A percentile compares a stretch with the other conserved stretches of the same genome.
Evolutionary conservation across 176 grass and related monocot species (phyloP).

Genomic region (barley (Hordeum vulgare)): DNA sequence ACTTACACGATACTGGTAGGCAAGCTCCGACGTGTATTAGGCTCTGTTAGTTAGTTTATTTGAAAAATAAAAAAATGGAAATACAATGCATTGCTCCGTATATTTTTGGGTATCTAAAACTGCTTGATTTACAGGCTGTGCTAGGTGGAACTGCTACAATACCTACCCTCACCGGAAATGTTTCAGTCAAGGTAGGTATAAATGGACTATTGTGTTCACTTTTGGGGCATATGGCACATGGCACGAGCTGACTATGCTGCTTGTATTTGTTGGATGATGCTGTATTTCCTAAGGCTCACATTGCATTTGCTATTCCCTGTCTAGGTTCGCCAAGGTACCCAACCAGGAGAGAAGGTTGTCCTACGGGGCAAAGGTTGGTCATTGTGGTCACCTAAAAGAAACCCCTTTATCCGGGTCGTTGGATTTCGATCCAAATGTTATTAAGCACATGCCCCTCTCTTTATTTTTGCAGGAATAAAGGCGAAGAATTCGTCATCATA

Average conservation of each 20-base stretch:
- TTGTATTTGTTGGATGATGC: neutral
- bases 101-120: slow-evolving; percentile 1
- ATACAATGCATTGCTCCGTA: neutral
- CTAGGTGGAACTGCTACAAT: slow-evolving; percentile 70
- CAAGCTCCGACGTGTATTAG: neutral
- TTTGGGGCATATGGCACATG: neutral
- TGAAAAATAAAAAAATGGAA: neutral
- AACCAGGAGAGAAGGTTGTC: slow-evolving; percentile 86
- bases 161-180: slow-evolving; percentile 87
- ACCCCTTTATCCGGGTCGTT: neutral
- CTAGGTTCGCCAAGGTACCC: slow-evolving; percentile 81
- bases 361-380: slow-evolving; percentile 75
- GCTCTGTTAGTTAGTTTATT: neutral
- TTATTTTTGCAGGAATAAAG: slow-evolving; percentile 67
- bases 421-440: neutral
- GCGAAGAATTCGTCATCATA: slow-evolving; percentile 41
- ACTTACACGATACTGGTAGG: neutral
- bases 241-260: neutral
- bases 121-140: slow-evolving; percentile 60
- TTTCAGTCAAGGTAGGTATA: slow-evolving; percentile 86
- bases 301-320: slow-evolving; percentile 2
- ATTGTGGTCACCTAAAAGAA: neutral
- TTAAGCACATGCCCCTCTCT: neutral
- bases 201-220: neutral
- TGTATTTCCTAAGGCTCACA: neutral